phyloP scores from a whole-genome alignment of 176 grass and related monocot species.

The Pontederia crassipes region DNA sequence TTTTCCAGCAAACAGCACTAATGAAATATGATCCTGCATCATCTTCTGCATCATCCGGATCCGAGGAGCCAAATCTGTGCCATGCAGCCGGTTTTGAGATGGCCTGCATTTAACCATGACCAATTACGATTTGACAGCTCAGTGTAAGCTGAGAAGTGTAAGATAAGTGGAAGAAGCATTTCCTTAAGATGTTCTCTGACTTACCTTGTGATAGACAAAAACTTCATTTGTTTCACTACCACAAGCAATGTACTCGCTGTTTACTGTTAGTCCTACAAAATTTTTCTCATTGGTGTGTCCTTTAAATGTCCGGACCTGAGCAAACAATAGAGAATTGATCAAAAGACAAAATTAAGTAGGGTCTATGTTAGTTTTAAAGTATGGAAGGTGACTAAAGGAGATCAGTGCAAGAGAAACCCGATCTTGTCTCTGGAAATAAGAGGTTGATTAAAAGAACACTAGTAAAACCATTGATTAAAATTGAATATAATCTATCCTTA shows the following conservation, averaged over 20 bases:
- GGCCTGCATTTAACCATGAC: slow-evolving; percentile 40
- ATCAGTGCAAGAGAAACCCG: neutral
- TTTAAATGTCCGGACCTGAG: slow-evolving; percentile 92
- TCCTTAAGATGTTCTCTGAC: neutral
- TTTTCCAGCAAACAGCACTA: slow-evolving; percentile 98
- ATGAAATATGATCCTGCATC: slow-evolving; percentile 91
- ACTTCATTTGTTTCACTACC: slow-evolving; percentile 99
- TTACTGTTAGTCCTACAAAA: slow-evolving; percentile 83
- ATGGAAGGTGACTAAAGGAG: neutral
- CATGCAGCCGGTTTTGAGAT: slow-evolving; percentile 83
- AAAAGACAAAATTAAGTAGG: slow-evolving; percentile 6
- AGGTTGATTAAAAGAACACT: too few species aligned
- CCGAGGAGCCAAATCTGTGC: slow-evolving; percentile 79
- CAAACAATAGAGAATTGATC: slow-evolving; percentile 10
- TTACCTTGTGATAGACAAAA: slow-evolving; percentile 95
- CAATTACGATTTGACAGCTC: neutral
- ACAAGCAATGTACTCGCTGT: slow-evolving; percentile 91
- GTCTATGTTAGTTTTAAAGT: neutral
- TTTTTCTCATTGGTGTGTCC: slow-evolving; percentile 99
- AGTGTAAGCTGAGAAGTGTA: too few species aligned
- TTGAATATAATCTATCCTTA: too few species aligned
- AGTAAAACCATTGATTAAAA: too few species aligned
- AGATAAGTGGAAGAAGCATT: too few species aligned
- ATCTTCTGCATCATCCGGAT: slow-evolving; percentile 63
- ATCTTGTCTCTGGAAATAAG: too few species aligned